Evolutionary conservation across 164 flowering plant species (phyloP).

Genomic region (Santalum album): DNA sequence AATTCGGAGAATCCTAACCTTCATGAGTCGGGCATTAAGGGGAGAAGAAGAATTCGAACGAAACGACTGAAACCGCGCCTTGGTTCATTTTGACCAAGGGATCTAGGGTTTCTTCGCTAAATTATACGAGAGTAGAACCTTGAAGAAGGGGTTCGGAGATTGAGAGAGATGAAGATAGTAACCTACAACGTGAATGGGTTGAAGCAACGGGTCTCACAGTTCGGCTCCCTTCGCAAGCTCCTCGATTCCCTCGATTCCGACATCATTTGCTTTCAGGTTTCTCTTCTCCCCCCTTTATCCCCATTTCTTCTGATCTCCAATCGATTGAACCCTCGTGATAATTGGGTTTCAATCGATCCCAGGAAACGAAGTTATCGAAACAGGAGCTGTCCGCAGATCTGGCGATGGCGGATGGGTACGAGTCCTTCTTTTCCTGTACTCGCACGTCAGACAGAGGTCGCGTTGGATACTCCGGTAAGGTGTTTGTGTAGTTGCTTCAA

Average conservation of each 20-base stretch:
- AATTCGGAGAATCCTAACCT: no score
- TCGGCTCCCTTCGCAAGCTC: constrained; percentile 70
- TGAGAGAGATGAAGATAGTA: constrained; percentile 58
- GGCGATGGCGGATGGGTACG: constrained; percentile 83
- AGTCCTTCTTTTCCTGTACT: constrained; percentile 91
- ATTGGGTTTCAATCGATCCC: not conserved
- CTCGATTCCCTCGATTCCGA: constrained; percentile 79
- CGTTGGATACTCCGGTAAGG: constrained; percentile 72
- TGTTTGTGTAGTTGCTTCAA: constrained; percentile 15
- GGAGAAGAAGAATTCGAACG: no score
- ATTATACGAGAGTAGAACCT: not conserved
- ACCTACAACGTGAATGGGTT: constrained; percentile 93
- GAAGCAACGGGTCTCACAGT: constrained; percentile 66
- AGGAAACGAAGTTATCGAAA: constrained; percentile 81
- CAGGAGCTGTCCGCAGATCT: constrained; percentile 86
- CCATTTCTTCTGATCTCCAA: not conserved
- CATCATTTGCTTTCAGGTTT: constrained; percentile 88
- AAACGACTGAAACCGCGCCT: no score
- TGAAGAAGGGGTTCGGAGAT: not conserved
- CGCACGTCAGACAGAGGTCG: constrained; percentile 70
- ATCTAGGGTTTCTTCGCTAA: no score
- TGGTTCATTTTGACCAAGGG: no score
- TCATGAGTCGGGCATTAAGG: no score
- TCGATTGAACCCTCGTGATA: not conserved
- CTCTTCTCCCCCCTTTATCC: not conserved